Conservation (phyloP, 2,329 filamentous ascomycete genomes). For the Cercospora berteroae region DNA sequence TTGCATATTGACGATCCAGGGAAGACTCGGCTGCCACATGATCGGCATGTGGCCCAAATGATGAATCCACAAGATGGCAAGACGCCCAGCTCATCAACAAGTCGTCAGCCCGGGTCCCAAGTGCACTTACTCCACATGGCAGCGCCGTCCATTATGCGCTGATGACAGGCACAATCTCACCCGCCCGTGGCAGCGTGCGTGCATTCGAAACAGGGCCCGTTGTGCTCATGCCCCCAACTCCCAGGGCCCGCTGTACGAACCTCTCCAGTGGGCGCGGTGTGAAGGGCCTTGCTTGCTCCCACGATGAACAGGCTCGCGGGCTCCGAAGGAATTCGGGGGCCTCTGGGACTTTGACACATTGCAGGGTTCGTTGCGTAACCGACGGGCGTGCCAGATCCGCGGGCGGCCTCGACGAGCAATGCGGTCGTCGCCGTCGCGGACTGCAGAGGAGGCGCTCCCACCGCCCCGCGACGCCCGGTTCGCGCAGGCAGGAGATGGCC, state of each 20-base stretch:
- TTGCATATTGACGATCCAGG: constrained; percentile 18
- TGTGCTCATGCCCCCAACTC: neutral
- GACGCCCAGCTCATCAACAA: neutral
- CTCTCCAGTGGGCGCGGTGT: neutral
- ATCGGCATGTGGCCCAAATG: neutral
- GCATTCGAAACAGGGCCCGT: neutral
- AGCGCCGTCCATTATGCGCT: neutral
- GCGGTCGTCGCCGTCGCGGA: neutral
- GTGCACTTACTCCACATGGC: neutral
- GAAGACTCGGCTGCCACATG: neutral
- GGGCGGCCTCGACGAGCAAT: neutral
- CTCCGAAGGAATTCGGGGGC: constrained; percentile 5
- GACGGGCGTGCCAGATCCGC: constrained; percentile 5
- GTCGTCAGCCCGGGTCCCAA: neutral
- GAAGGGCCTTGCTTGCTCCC: neutral
- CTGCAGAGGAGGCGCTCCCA: neutral
- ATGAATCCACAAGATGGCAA: neutral
- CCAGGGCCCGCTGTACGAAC: neutral
- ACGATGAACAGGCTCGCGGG: constrained; percentile 4
- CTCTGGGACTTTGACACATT: constrained; percentile 21
- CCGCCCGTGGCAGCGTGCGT: neutral
- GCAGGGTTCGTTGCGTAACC: constrained; percentile 13
- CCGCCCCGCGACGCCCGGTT: neutral
- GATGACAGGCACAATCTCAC: neutral
- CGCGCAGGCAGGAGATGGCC: neutral